Conservation (phyloP, 2,329 filamentous ascomycete species). For the Pseudogymnoascus sp. region DNA sequence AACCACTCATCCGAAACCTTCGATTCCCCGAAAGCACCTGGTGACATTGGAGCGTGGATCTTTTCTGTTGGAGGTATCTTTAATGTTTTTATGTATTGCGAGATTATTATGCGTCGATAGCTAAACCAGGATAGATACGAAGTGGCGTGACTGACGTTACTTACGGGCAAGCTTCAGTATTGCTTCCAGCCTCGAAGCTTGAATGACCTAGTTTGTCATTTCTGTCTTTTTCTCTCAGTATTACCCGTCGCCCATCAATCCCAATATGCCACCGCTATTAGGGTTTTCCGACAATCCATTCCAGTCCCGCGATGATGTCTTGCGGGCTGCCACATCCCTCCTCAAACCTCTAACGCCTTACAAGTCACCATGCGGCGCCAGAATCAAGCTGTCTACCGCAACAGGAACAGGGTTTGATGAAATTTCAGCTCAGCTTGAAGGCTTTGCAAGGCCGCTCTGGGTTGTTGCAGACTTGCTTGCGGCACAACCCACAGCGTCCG, state of each 20-base stretch:
- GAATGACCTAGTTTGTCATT: not conserved
- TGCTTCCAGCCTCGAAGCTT: not conserved
- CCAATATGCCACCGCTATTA: slow-evolving; percentile 29
- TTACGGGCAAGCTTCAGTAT: not conserved
- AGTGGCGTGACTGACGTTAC: not conserved
- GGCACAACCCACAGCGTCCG: not conserved
- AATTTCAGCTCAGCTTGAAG: slow-evolving; percentile 36
- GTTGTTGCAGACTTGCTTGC: slow-evolving; percentile 18
- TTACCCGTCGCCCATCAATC: slow-evolving; percentile 7
- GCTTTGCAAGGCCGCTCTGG: slow-evolving; percentile 31
- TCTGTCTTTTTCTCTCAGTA: not conserved
- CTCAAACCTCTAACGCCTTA: slow-evolving; percentile 21
- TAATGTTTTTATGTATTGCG: not conserved
- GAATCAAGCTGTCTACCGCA: slow-evolving; percentile 30
- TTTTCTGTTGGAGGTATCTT: not conserved
- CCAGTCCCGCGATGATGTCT: slow-evolving; percentile 28
- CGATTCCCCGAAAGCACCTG: not conserved
- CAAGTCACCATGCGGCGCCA: slow-evolving; percentile 29
- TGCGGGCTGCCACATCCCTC: slow-evolving; percentile 29
- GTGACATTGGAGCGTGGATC: not conserved
- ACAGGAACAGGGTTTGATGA: slow-evolving; percentile 38
- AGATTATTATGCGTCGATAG: not conserved
- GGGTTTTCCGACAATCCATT: slow-evolving; percentile 37
- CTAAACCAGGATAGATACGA: not conserved
- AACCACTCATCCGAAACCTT: not conserved